Evolutionary conservation across 2,329 filamentous ascomycete genomes (phyloP).

Genomic region (Aureobasidium melanogenum): DNA sequence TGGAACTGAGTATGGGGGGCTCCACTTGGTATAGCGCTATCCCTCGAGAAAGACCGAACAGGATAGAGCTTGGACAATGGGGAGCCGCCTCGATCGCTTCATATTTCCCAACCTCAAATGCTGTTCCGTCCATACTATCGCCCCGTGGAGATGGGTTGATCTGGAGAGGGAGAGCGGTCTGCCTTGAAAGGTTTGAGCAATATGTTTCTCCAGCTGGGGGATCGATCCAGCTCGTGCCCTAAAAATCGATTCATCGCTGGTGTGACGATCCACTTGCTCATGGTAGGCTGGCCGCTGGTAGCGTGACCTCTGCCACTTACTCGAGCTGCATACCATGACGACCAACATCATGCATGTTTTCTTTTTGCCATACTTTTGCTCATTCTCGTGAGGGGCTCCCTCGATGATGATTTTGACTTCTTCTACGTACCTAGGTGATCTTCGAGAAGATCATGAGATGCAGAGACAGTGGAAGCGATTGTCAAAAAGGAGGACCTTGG

Average conservation of each 20-base stretch:
- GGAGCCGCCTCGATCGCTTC: not conserved
- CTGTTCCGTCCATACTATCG: not conserved
- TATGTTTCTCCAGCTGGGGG: not conserved
- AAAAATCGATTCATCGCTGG: not conserved
- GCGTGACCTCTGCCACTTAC: not conserved
- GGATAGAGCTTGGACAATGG: not conserved
- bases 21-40: slow-evolving; percentile 8
- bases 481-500: not conserved
- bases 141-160: slow-evolving; percentile 5
- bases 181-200: not conserved
- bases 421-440: not conserved
- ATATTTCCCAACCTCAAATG: not conserved
- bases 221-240: not conserved
- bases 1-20: not conserved
- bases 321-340: not conserved
- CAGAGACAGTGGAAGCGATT: not conserved
- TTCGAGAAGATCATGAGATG: not conserved
- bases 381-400: not conserved
- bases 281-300: not conserved
- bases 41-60: not conserved
- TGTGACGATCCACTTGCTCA: not conserved
- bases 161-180: not conserved
- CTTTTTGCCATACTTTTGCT: not conserved
- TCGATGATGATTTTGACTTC: not conserved
- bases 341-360: not conserved